Conservation (phyloP, 192 early-diverging fungal genomes). For the Linnemannia hyalina region DNA sequence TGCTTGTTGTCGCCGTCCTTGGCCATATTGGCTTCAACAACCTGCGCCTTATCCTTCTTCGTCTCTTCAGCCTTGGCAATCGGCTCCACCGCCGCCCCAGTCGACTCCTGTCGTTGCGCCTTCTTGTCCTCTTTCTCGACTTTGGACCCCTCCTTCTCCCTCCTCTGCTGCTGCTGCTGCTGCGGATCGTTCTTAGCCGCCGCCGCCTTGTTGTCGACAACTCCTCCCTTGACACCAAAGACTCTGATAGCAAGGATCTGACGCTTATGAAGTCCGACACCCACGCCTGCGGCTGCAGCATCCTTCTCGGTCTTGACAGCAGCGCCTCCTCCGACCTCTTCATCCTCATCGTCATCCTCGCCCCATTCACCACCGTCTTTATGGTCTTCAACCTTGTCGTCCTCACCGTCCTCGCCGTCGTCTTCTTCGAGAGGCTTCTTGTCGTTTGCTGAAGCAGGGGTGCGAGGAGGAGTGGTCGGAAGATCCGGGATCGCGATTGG, state of each 20-base stretch:
- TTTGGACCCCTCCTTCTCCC: not conserved
- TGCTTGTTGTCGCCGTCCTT: not conserved
- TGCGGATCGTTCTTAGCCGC: not conserved
- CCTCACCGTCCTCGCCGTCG: not conserved
- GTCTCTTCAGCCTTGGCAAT: not conserved
- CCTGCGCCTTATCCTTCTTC: not conserved
- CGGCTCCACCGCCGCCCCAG: not conserved
- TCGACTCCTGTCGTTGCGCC: not conserved
- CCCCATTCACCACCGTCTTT: not conserved
- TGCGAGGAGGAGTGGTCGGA: not conserved
- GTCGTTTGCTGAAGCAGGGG: no score
- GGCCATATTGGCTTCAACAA: not conserved
- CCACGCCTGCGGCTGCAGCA: no score
- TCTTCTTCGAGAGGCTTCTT: no score
- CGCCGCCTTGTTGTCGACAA: not conserved
- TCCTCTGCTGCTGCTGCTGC: not conserved
- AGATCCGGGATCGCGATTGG: not conserved
- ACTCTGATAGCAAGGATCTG: not conserved
- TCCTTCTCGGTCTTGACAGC: not conserved
- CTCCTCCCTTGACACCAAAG: not conserved
- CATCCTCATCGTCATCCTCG: not conserved
- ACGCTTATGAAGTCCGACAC: not conserved
- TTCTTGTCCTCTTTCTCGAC: not conserved
- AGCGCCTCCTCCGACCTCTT: not conserved
- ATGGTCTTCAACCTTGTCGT: not conserved